Conservation (phyloP, 75 land plant genomes). For the Pinus tabuliformis region DNA sequence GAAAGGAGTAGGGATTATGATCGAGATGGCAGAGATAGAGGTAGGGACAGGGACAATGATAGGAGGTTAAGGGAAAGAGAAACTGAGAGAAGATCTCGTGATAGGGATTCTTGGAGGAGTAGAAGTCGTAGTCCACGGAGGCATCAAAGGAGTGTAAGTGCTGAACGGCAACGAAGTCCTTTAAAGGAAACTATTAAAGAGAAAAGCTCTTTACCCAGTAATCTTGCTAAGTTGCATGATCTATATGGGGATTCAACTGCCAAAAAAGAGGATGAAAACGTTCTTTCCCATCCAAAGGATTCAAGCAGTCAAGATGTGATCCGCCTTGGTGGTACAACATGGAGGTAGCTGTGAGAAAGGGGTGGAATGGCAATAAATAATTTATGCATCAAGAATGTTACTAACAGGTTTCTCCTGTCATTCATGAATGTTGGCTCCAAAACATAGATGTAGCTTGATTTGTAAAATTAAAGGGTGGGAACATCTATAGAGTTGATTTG, state of each 20-base stretch:
- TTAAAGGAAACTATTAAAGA: constrained; percentile 31
- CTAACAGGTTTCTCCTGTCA: no score
- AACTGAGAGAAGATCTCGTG: constrained; percentile 41
- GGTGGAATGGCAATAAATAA: no score
- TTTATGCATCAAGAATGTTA: no score
- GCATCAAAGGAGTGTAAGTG: constrained; percentile 8
- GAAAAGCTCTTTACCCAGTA: constrained; percentile 32
- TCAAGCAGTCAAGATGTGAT: constrained; percentile 80
- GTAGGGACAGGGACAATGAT: constrained; percentile 29
- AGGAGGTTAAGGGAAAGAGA: constrained; percentile 11
- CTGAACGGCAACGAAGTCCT: constrained; percentile 32
- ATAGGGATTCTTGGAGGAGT: constrained; percentile 43
- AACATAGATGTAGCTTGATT: no score
- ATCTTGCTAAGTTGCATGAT: constrained; percentile 85
- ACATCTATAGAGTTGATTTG: no score
- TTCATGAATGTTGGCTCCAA: no score
- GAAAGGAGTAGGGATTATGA: constrained; percentile 45
- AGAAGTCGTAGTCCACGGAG: constrained; percentile 49
- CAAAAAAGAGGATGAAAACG: constrained; percentile 26
- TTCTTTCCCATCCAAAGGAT: constrained; percentile 31
- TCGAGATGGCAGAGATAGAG: constrained; percentile 31
- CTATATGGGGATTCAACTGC: constrained; percentile 75
- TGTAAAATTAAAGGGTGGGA: no score
- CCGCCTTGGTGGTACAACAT: constrained; percentile 79
- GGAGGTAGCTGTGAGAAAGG: constrained; percentile 52